Percentiles rank a stretch among this genome's conserved stretches.
Evolutionary conservation across 345 rosid species (phyloP).

Genomic region (Eucalyptus erythrocorys): DNA sequence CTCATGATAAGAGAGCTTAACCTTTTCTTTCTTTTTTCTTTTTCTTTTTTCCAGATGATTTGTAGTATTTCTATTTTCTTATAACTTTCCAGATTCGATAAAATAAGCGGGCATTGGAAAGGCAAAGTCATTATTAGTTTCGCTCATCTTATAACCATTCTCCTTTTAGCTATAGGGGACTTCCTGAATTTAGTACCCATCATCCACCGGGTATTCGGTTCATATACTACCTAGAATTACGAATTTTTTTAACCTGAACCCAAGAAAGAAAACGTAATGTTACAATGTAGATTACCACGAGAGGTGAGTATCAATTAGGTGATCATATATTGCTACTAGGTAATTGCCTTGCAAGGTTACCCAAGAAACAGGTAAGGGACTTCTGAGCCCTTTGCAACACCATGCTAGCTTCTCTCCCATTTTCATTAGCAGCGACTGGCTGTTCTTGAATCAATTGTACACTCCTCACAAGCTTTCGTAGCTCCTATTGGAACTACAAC

Average conservation of each 20-base stretch:
- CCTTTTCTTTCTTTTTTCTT: no score
- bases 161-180: no score
- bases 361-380: conserved; percentile 43
- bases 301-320: neutral
- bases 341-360: conserved; percentile 37
- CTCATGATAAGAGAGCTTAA: neutral
- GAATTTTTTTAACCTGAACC: neutral
- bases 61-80: rapidly evolving
- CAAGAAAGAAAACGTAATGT: neutral
- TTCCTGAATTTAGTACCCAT: no score
- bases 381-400: conserved; percentile 26
- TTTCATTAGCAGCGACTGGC: conserved; percentile 8
- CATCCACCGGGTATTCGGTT: neutral
- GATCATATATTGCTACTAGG: conserved; percentile 1
- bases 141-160: no score
- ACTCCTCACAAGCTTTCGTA: conserved; percentile 61
- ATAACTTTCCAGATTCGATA: no score
- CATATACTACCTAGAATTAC: no score
- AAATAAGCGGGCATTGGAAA: no score
- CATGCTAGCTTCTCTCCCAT: conserved; percentile 17
- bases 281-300: neutral
- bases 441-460: conserved; percentile 40
- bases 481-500: conserved; percentile 28
- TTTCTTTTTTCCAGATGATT: neutral
- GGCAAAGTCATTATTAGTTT: no score